Percentiles rank a stretch among this genome's conserved stretches.
These are phyloP conservation scores for Westerdykella ornata DNA, from an alignment of 2,329 filamentous ascomycete species.

Conservation along the genomic window DNA sequence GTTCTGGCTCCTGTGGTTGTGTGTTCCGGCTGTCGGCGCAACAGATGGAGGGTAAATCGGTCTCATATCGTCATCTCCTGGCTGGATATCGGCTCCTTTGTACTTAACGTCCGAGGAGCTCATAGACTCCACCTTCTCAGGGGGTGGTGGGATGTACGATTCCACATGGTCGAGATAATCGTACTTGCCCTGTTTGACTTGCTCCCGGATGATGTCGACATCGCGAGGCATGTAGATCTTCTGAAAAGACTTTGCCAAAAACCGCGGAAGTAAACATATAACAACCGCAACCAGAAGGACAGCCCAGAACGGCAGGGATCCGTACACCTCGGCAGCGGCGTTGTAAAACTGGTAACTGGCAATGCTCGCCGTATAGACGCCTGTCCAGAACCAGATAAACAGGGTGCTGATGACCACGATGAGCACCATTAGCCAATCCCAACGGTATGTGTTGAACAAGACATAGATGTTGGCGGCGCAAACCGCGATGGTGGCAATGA, in stretches of 20 bases:
- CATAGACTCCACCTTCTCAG: constrained; percentile 45
- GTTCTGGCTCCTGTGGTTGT: constrained; percentile 78
- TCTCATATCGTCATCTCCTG: constrained; percentile 73
- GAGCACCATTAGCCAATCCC: constrained; percentile 92
- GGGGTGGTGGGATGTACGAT: constrained; percentile 40
- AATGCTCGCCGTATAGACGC: constrained; percentile 65
- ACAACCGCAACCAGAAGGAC: constrained; percentile 70
- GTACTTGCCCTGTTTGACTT: constrained; percentile 77
- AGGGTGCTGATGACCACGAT: constrained; percentile 76
- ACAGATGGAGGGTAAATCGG: constrained; percentile 92
- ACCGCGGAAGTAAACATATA: constrained; percentile 79
- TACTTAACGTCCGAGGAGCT: constrained; percentile 52
- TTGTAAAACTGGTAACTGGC: constrained; percentile 63
- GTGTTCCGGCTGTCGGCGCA: constrained; percentile 58
- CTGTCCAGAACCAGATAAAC: constrained; percentile 93
- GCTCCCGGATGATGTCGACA: constrained; percentile 90
- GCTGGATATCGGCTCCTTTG: constrained; percentile 42
- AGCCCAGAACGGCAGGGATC: constrained; percentile 79
- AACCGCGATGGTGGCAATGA: constrained; percentile 77
- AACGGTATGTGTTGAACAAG: constrained; percentile 90
- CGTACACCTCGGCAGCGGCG: constrained; percentile 71
- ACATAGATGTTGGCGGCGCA: constrained; percentile 91
- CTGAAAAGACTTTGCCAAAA: constrained; percentile 77
- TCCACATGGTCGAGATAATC: constrained; percentile 59
- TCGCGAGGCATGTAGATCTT: constrained; percentile 93